These are phyloP conservation scores for Ustilago bromivora DNA, from an alignment of 1,284 basidiomycete genomes.

Conservation along the genomic window DNA sequence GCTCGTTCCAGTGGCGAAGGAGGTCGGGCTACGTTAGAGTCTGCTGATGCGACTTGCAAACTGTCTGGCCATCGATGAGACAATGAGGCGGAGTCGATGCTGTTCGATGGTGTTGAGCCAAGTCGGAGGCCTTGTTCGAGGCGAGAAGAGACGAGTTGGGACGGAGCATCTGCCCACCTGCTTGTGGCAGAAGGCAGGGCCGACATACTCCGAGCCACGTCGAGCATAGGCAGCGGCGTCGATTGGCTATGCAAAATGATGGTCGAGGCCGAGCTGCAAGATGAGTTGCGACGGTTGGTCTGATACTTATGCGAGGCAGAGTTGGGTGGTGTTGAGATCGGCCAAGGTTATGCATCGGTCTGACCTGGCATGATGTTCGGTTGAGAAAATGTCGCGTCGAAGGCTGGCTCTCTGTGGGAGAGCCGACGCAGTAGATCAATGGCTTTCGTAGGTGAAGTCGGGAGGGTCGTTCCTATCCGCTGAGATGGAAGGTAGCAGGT, in stretches of 20 bases:
- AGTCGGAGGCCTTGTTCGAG: constrained; percentile 39
- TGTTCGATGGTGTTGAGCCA: constrained; percentile 21
- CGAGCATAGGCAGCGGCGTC: constrained; percentile 16
- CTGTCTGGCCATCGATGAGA: constrained; percentile 16
- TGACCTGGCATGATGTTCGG: background rate
- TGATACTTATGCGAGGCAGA: background rate
- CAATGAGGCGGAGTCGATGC: constrained; percentile 24
- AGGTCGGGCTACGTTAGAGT: background rate
- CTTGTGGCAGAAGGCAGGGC: constrained; percentile 10
- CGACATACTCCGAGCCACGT: constrained; percentile 32
- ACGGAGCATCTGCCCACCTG: constrained; percentile 32
- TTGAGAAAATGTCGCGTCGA: background rate
- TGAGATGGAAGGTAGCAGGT: background rate
- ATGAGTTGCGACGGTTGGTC: background rate
- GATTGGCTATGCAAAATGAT: background rate
- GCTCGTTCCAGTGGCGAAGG: constrained; percentile 22
- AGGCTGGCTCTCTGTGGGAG: background rate
- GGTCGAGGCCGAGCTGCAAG: background rate
- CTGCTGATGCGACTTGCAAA: constrained; percentile 7
- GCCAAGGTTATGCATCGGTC: background rate
- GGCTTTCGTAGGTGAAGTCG: background rate
- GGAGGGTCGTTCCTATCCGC: background rate
- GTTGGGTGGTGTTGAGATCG: background rate
- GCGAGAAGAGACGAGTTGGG: constrained; percentile 42
- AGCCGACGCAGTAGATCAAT: background rate